Percentiles rank a stretch among this genome's conserved stretches.
Evolutionary conservation across 768 basidiomycete genomes (phyloP).

Genomic region (Imleria badia): DNA sequence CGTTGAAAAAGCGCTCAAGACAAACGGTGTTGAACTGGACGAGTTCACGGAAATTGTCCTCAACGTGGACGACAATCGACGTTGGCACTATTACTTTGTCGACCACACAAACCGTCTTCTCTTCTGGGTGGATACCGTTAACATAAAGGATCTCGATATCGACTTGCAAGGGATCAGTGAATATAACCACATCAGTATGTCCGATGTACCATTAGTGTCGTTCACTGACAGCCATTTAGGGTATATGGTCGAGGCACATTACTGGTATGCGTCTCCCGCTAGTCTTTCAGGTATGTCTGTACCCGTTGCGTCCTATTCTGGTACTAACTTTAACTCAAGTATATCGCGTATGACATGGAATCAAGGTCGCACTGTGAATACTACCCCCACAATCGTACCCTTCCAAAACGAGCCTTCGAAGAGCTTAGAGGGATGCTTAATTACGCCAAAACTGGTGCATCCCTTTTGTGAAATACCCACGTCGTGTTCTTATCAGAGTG

Average conservation of each 20-base stretch:
- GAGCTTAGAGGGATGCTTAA: conserved; percentile 18
- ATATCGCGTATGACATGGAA: not conserved
- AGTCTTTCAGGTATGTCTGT: not conserved
- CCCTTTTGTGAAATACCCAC: not conserved
- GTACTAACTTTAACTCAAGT: not conserved
- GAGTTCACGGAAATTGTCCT: conserved; percentile 11
- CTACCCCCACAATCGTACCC: conserved; percentile 5
- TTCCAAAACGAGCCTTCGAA: conserved; percentile 4
- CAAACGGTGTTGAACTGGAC: not conserved
- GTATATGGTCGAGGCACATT: conserved; percentile 12
- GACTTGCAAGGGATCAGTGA: conserved; percentile 7
- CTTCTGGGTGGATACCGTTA: conserved; percentile 13
- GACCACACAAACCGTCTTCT: conserved; percentile 17
- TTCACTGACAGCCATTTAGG: conserved; percentile 2
- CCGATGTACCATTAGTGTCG: not conserved
- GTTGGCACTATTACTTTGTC: conserved; percentile 19
- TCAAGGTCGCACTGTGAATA: conserved; percentile 19
- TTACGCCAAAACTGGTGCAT: conserved; percentile 11
- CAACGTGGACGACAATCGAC: not conserved
- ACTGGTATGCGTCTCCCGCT: conserved; percentile 8
- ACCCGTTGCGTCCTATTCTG: not conserved
- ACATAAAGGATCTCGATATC: not conserved
- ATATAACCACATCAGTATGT: conserved; percentile 15
- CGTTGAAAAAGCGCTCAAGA: not conserved
- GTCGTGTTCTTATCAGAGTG: not conserved